phyloP scores from a whole-genome alignment of 2,329 filamentous ascomycete species.

The Plectosphaerella cucumerina region DNA sequence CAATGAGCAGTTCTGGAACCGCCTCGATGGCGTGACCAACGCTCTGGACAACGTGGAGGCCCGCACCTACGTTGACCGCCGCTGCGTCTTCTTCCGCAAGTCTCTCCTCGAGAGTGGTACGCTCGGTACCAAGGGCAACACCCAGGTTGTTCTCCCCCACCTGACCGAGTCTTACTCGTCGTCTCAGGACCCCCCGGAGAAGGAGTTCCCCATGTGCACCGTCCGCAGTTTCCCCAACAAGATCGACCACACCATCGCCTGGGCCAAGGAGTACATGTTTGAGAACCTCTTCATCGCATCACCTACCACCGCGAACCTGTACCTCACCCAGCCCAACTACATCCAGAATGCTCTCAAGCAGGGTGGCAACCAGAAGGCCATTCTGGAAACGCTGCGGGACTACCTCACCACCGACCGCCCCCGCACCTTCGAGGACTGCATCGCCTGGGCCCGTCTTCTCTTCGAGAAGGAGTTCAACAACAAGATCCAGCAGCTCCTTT shows the following conservation, averaged over 20 bases:
- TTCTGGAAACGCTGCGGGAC: slow-evolving; percentile 83
- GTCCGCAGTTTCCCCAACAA: slow-evolving; percentile 95
- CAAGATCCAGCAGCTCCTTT: slow-evolving; percentile 88
- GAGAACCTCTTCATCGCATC: slow-evolving; percentile 91
- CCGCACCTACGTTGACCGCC: slow-evolving; percentile 89
- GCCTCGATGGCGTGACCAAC: slow-evolving; percentile 89
- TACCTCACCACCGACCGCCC: slow-evolving; percentile 91
- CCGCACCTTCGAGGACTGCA: slow-evolving; percentile 89
- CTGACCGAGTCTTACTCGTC: slow-evolving; percentile 93
- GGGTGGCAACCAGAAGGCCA: slow-evolving; percentile 91
- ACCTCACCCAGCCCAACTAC: slow-evolving; percentile 88
- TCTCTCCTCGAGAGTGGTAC: slow-evolving; percentile 94
- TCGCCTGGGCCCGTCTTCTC: slow-evolving; percentile 87
- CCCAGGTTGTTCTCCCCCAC: slow-evolving; percentile 86
- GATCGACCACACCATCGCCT: slow-evolving; percentile 98
- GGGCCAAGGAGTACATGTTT: slow-evolving; percentile 88
- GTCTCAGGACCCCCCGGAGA: slow-evolving; percentile 95
- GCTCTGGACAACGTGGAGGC: slow-evolving; percentile 97
- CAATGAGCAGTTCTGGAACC: slow-evolving; percentile 87
- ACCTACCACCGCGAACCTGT: slow-evolving; percentile 89
- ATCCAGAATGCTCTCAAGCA: slow-evolving; percentile 84
- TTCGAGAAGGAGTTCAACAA: slow-evolving; percentile 98
- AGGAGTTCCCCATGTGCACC: slow-evolving; percentile 99
- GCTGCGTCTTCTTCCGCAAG: slow-evolving; percentile 98
- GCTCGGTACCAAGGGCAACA: slow-evolving; percentile 98